Percentiles rank a stretch among this genome's conserved stretches.
Evolutionary conservation across 805 yeast genomes (phyloP).

Genomic region (Wickerhamiella brachini): DNA sequence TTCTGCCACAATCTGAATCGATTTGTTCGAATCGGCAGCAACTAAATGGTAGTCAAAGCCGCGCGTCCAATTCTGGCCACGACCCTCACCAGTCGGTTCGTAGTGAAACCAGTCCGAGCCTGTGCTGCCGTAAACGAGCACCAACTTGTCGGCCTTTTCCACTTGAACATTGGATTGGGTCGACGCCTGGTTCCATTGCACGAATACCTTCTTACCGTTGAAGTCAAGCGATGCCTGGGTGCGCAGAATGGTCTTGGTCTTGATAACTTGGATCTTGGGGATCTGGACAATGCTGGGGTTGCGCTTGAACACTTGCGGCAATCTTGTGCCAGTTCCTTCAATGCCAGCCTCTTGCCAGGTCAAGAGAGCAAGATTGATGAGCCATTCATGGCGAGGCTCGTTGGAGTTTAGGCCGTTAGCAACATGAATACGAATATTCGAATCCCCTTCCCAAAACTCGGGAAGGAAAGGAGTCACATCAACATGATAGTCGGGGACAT

Average conservation of each 20-base stretch:
- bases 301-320: neutral
- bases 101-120: neutral
- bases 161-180: neutral
- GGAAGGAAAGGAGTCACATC: conserved; percentile 64
- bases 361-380: conserved; percentile 20
- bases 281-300: conserved; percentile 3
- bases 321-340: conserved; percentile 16
- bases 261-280: neutral
- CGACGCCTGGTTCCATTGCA: neutral
- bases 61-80: neutral
- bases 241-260: neutral
- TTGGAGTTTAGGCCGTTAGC: conserved; percentile 17
- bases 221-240: neutral
- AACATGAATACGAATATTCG: conserved; percentile 39
- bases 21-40: neutral
- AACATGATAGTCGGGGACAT: conserved; percentile 48
- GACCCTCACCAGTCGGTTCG: neutral
- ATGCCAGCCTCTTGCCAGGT: conserved; percentile 19
- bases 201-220: neutral
- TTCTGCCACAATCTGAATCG: neutral
- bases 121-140: neutral
- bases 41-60: neutral
- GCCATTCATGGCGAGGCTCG: conserved; percentile 18
- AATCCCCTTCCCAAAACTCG: conserved; percentile 37
- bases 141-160: neutral